Base-by-base conservation (phyloP, 805 yeast species). In the Nakazawaea wyomingensis region DNA sequence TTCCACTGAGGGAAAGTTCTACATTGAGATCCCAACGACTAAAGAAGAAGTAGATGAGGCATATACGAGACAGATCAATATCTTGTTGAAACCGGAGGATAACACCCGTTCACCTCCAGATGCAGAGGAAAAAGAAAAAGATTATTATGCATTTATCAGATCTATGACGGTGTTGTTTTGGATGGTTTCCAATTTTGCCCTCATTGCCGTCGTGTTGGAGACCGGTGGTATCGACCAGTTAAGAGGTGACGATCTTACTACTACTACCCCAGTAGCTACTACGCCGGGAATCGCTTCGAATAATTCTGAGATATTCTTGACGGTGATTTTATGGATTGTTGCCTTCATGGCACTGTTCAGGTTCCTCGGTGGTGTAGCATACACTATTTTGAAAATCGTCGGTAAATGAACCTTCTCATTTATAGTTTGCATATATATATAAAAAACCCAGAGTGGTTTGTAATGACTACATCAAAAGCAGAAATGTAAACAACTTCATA, bases 291-390 rank as follows among this genome's bases (percentile, higher is more conserved):
- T 44, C 36, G 43, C 62, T 6, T 65, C 65, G 2, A 56, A 64
- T 8, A 46, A 82, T 60, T 71, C 87, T 1, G 72, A 78, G 31
- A 65, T 80, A 5, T 91, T 88, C 59, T 73, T 91, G 60, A 77
- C 93, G 4, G 87, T 91, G 24, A 82, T 91, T 36, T 68, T 91
- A 51, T 91, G 98, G 96, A 66, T 90, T 29, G 98, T 91, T 34
- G 96, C 96, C 4, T 85, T 82, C 21, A 76, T 88, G 71, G 96
- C 98, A 0, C 72, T 82, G 5, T 82, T 87, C 60, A 70, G 97
- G 49, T 83, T 91, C 51, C 39, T 82, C 21, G 96, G 97, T 1
- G 78, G 95, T 51, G 59, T 74, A 2, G 56, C 74, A 31, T 91
- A 80, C 47, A 29, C 34, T 9, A 4, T 44, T 3, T 28, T 43